phyloP scores from a whole-genome alignment of 371 early-diverging fungal species.

The Mortierella sp. region DNA sequence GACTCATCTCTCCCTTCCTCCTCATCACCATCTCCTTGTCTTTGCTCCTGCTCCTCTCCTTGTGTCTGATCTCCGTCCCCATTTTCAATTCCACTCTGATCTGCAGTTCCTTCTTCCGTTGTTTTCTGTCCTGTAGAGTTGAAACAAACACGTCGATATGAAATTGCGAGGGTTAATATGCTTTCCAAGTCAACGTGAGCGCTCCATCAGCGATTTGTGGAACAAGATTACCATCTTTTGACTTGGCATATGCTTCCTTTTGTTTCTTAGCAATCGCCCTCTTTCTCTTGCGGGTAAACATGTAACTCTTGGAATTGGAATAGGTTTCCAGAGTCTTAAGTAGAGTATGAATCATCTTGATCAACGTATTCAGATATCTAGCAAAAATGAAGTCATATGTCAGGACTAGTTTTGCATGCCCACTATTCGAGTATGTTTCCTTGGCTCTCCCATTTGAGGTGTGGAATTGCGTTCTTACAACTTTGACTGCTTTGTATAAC shows the following conservation, averaged over 20 bases:
- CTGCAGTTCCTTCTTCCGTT: not conserved
- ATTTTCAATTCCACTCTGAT: not conserved
- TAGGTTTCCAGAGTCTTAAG: slow-evolving; percentile 73
- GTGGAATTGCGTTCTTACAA: slow-evolving; percentile 48
- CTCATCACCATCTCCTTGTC: slow-evolving; percentile 48
- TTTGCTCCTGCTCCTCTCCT: slow-evolving; percentile 38
- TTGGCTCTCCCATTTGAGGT: not conserved
- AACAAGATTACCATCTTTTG: not conserved
- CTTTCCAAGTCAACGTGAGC: not conserved
- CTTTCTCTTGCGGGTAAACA: slow-evolving; percentile 62
- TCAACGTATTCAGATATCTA: slow-evolving; percentile 70
- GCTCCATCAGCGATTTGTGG: no score
- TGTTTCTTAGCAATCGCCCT: slow-evolving; percentile 11
- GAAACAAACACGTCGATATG: not conserved
- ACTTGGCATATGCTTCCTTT: not conserved
- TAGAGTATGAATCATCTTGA: slow-evolving; percentile 69
- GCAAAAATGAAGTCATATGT: not conserved
- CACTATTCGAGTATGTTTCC: not conserved
- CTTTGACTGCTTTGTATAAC: slow-evolving; percentile 62
- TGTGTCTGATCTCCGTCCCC: not conserved
- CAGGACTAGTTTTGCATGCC: not conserved
- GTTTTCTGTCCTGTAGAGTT: not conserved
- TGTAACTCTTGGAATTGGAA: slow-evolving; percentile 65
- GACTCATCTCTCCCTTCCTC: slow-evolving; percentile 37
- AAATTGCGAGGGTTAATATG: not conserved